A percentile compares a stretch with the other conserved stretches of the same genome.
phyloP scores from a whole-genome alignment of 148 eudicot genomes.

The Nepenthes mirabilis region DNA sequence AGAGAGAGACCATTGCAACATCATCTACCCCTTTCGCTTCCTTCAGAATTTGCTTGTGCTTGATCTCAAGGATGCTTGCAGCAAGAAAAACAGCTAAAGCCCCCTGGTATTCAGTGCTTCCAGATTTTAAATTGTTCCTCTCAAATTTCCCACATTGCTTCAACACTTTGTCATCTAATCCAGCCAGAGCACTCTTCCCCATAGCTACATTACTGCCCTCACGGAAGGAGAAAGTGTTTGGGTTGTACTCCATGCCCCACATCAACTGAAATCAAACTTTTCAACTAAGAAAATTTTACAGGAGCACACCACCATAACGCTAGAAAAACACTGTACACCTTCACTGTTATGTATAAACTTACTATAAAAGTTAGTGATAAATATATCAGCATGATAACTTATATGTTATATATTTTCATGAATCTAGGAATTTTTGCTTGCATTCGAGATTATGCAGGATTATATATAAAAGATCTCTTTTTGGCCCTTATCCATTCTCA shows the following conservation, averaged over 20 bases:
- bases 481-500: no score
- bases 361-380: neutral
- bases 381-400: no score
- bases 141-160: constrained; percentile 82
- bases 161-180: constrained; percentile 37
- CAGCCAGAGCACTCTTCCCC: constrained; percentile 18
- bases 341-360: neutral
- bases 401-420: no score
- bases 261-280: constrained; percentile 48
- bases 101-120: constrained; percentile 44
- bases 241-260: constrained; percentile 99
- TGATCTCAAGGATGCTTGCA: constrained; percentile 86
- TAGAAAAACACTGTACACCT: neutral
- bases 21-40: constrained; percentile 95
- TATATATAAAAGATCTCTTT: no score
- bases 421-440: no score
- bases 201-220: constrained; percentile 33
- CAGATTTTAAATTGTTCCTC: constrained; percentile 53
- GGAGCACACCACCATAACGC: neutral
- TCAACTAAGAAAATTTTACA: constrained; percentile 6
- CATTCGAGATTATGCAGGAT: no score
- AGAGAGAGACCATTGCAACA: constrained; percentile 55
- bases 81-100: constrained; percentile 76
- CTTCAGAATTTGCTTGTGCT: constrained; percentile 64
- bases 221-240: constrained; percentile 53